A percentile compares a stretch with the other conserved stretches of the same genome.
Evolutionary conservation across 2,329 filamentous ascomycete species (phyloP).

Genomic region (Didymella segeticola): DNA sequence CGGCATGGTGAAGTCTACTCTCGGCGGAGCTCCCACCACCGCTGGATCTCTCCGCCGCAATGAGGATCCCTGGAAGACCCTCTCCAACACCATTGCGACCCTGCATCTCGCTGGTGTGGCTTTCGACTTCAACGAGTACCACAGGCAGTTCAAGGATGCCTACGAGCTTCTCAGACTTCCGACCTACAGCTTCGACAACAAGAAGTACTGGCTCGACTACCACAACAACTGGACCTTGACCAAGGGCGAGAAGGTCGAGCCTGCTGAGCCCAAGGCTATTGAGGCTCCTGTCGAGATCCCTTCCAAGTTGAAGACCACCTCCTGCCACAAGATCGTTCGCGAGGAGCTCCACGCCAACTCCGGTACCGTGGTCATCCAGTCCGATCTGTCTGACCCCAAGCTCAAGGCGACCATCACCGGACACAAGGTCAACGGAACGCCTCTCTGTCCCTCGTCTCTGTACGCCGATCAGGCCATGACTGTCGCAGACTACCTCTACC

Average conservation of each 20-base stretch:
- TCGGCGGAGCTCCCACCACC: slow-evolving; percentile 62
- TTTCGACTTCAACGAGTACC: slow-evolving; percentile 75
- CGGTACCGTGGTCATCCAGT: slow-evolving; percentile 68
- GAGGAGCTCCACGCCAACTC: slow-evolving; percentile 68
- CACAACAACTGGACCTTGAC: slow-evolving; percentile 74
- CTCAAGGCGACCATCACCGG: slow-evolving; percentile 68
- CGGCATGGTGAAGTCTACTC: slow-evolving; percentile 70
- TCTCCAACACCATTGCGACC: slow-evolving; percentile 63
- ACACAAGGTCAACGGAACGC: slow-evolving; percentile 71
- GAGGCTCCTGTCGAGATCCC: slow-evolving; percentile 50
- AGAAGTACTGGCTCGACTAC: slow-evolving; percentile 77
- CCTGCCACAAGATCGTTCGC: slow-evolving; percentile 68
- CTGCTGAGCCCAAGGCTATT: slow-evolving; percentile 49
- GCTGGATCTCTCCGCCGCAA: slow-evolving; percentile 68
- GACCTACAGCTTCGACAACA: slow-evolving; percentile 71
- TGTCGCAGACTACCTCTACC: slow-evolving; percentile 71
- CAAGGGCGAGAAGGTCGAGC: slow-evolving; percentile 66
- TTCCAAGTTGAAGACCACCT: slow-evolving; percentile 67
- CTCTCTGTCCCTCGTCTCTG: slow-evolving; percentile 69
- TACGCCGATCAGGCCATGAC: slow-evolving; percentile 72
- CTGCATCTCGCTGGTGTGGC: slow-evolving; percentile 68
- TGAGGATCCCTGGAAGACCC: slow-evolving; percentile 69
- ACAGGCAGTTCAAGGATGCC: slow-evolving; percentile 65
- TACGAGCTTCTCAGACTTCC: slow-evolving; percentile 70
- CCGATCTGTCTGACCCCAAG: slow-evolving; percentile 69